Conservation (phyloP, 139 green algal species). For the Trebouxia sp. region DNA sequence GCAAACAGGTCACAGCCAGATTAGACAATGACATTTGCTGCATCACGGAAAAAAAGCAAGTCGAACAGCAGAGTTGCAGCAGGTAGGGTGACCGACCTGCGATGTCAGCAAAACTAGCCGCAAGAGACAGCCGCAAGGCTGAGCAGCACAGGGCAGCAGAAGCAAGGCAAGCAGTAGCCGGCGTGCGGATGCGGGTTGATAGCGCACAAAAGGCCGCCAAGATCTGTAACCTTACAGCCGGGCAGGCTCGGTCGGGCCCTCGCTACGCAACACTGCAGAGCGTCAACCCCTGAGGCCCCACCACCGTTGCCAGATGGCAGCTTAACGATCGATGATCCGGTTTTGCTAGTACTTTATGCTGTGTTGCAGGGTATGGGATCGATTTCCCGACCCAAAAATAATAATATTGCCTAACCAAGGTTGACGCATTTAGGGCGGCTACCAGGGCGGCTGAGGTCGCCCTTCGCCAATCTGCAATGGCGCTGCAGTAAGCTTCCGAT, state of each 20-base stretch:
- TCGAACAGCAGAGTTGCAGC: too few species aligned
- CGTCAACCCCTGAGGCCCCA: too few species aligned
- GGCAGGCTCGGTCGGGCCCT: neutral
- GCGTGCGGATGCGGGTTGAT: neutral
- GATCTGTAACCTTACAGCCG: neutral
- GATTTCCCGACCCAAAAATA: neutral
- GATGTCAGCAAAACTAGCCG: neutral
- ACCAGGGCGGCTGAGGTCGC: too few species aligned
- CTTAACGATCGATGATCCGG: too few species aligned
- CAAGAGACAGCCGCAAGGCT: neutral
- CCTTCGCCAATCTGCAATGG: too few species aligned
- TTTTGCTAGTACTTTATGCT: neutral
- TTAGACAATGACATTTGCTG: too few species aligned
- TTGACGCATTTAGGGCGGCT: too few species aligned
- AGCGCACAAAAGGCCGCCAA: conserved; percentile 17
- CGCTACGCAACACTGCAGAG: neutral
- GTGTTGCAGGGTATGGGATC: neutral
- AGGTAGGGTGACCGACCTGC: conserved; percentile 16
- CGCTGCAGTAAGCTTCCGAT: too few species aligned
- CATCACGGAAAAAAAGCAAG: too few species aligned
- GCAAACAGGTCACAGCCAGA: too few species aligned
- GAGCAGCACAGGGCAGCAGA: conserved; percentile 15
- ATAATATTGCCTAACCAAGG: neutral
- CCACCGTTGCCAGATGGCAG: neutral
- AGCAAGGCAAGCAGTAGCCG: neutral